These are phyloP conservation scores for Candida suzukii DNA, from an alignment of 805 yeast genomes.

Conservation along the genomic window DNA sequence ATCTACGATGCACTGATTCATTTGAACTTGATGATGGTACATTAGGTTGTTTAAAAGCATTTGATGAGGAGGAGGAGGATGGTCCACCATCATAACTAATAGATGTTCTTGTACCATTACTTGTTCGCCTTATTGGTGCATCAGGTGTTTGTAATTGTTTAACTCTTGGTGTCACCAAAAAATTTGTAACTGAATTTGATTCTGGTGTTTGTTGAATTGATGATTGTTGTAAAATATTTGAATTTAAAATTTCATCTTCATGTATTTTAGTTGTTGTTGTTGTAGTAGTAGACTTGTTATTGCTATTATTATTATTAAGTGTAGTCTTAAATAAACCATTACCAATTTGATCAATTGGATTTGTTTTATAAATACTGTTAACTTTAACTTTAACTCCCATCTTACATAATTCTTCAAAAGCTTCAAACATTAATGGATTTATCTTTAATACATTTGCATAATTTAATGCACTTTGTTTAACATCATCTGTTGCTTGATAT, in stretches of 20 bases:
- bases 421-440: slow-evolving; percentile 84
- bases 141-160: slow-evolving; percentile 28
- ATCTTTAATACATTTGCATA: slow-evolving; percentile 62
- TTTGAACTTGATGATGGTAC: slow-evolving; percentile 6
- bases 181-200: slow-evolving; percentile 8
- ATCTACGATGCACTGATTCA: slow-evolving; percentile 18
- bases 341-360: slow-evolving; percentile 1
- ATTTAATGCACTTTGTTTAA: slow-evolving; percentile 56
- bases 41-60: slow-evolving; percentile 19
- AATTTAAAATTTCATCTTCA: neutral
- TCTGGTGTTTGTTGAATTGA: slow-evolving; percentile 16
- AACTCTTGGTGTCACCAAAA: slow-evolving; percentile 33
- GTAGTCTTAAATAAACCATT: neutral
- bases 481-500: slow-evolving; percentile 50
- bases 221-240: slow-evolving; percentile 5
- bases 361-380: slow-evolving; percentile 39
- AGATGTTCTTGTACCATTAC: slow-evolving; percentile 11
- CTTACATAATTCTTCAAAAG: slow-evolving; percentile 67
- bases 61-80: no score
- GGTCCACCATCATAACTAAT: slow-evolving; percentile 10
- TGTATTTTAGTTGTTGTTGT: slow-evolving; percentile 5
- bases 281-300: neutral
- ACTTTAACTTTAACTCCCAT: slow-evolving; percentile 67
- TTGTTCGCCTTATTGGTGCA: slow-evolving; percentile 32
- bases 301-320: no score